Percentiles rank a stretch among this genome's conserved stretches.
Evolutionary conservation across 2,329 filamentous ascomycete genomes (phyloP).

Genomic region (Knufia fluminis): DNA sequence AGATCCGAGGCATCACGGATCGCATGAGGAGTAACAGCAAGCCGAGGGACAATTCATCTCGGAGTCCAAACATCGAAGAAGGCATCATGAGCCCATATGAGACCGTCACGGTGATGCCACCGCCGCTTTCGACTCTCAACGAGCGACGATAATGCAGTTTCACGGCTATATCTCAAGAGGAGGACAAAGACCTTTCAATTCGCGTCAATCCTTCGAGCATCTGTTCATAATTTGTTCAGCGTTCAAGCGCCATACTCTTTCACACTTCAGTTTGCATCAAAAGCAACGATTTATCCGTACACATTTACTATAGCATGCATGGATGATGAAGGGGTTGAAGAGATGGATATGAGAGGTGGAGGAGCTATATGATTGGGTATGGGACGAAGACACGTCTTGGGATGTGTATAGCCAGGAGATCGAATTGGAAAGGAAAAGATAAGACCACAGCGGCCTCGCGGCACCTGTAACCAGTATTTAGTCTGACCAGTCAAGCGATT

Average conservation of each 20-base stretch:
- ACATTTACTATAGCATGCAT: neutral
- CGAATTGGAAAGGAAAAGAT: neutral
- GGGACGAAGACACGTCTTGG: neutral
- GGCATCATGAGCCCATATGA: slow-evolving; percentile 11
- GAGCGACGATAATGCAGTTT: neutral
- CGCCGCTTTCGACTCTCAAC: neutral
- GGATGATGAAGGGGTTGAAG: neutral
- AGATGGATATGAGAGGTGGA: neutral
- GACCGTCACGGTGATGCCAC: slow-evolving; percentile 10
- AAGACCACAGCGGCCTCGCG: slow-evolving; percentile 9
- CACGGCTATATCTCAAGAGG: neutral
- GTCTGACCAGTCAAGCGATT: neutral
- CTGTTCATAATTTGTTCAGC: slow-evolving; percentile 5
- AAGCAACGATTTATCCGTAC: slow-evolving; percentile 6
- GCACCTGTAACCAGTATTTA: slow-evolving; percentile 7
- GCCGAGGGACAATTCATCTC: slow-evolving; percentile 27
- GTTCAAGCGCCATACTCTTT: slow-evolving; percentile 8
- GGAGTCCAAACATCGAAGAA: slow-evolving; percentile 16
- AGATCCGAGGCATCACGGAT: slow-evolving; percentile 47
- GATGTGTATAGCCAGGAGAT: neutral
- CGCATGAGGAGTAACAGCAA: slow-evolving; percentile 45
- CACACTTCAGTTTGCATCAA: neutral
- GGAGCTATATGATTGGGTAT: neutral
- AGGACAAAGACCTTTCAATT: neutral
- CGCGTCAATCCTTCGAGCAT: slow-evolving; percentile 2